Conservation (phyloP, 345 rosid genomes). For the Rhodomyrtus tomentosa region DNA sequence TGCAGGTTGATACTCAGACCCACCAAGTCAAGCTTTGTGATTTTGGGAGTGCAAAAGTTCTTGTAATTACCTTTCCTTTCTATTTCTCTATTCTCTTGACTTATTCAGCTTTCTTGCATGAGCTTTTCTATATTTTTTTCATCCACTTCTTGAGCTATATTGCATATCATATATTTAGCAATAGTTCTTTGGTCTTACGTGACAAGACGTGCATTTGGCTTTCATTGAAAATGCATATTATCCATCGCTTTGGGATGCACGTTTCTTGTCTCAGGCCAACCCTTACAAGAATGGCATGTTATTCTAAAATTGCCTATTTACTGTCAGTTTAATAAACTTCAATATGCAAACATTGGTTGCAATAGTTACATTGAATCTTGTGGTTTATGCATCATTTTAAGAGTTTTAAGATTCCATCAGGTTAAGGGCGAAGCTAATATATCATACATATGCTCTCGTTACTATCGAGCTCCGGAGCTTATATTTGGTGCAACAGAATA, state of each 20-base stretch:
- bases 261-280: not conserved
- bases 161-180: not conserved
- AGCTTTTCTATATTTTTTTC: not conserved
- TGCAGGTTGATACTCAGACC: constrained; percentile 71
- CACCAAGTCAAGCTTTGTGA: constrained; percentile 82
- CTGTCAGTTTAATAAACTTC: too few species aligned
- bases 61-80: constrained; percentile 23
- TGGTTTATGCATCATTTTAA: not conserved
- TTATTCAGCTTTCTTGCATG: not conserved
- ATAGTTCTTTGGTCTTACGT: not conserved
- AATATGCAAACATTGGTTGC: not conserved
- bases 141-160: not conserved
- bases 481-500: constrained; percentile 83
- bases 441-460: constrained; percentile 77
- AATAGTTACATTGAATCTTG: not conserved
- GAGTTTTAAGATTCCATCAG: constrained; percentile 13
- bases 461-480: constrained; percentile 83
- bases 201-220: not conserved
- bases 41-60: constrained; percentile 78
- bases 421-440: constrained; percentile 71
- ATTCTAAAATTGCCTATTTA: not conserved
- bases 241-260: not conserved
- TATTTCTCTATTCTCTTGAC: not conserved
- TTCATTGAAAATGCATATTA: not conserved
- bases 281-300: not conserved